Evolutionary conservation across 2,329 filamentous ascomycete species (phyloP).

Genomic region (Aspergillus sp.): DNA sequence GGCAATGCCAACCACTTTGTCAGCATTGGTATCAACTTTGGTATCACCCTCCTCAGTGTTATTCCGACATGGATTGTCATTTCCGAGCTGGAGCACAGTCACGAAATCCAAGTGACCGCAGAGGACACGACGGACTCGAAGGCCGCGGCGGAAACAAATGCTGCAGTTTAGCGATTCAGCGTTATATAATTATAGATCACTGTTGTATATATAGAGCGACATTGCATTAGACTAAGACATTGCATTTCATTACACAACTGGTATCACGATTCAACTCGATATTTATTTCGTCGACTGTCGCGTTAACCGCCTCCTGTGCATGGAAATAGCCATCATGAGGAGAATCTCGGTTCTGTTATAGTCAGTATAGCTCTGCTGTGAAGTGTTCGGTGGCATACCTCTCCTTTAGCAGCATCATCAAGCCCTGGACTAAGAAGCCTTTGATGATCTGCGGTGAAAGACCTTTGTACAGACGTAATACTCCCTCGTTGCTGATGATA

Average conservation of each 20-base stretch:
- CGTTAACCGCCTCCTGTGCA: not conserved
- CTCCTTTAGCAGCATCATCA: not conserved
- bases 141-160: not conserved
- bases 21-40: constrained; percentile 13
- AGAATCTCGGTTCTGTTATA: not conserved
- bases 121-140: constrained; percentile 2
- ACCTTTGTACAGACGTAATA: not conserved
- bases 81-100: constrained; percentile 11
- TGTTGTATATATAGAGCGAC: no score
- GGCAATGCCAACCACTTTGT: constrained; percentile 16
- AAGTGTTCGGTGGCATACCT: not conserved
- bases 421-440: not conserved
- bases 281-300: not conserved
- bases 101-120: constrained; percentile 6
- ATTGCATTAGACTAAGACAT: no score
- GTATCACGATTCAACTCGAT: no score
- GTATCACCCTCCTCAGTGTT: constrained; percentile 8
- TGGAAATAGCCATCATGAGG: not conserved
- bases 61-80: constrained; percentile 12
- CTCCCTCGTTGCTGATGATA: not conserved
- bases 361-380: not conserved
- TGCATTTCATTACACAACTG: no score
- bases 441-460: not conserved
- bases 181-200: no score
- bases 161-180: not conserved